Evolutionary conservation across 2,329 filamentous ascomycete genomes (phyloP), one percentile per base, ranked within the genome.

Genomic region (Colletotrichum sp.): DNA sequence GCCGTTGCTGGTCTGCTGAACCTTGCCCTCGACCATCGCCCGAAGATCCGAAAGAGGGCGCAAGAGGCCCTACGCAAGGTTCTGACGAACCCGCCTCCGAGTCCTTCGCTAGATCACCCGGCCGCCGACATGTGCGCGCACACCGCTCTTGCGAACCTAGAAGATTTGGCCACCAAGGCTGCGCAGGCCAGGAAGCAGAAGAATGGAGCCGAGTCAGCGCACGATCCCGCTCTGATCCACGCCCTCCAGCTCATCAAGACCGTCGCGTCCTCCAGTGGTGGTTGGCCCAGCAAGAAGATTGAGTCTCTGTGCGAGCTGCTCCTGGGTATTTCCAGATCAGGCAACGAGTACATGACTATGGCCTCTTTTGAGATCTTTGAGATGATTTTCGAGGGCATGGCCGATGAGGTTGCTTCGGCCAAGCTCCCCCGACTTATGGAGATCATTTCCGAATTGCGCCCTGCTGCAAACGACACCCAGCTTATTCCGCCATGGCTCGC

Each of bases 331-430:
- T 96, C 96, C 34, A 94, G 94, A 82, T 96, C 95, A 10, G 97
- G 93, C 84, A 98, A 98, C 83, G 96, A 99, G 83, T 98, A 96
- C 84, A 93, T 99, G 88, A 98, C 96, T 36, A 98, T 99, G 94
- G 94, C 95, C 13, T 95, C 96, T 0, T 98, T 99, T 80, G 96
- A 98, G 79, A 96, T 99, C 6, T 99, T 99, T 81, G 97, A 99
- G 84, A 94, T 98, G 84, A 98, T 99, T 60, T 99, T 99, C 79
- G 94, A 94, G 80, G 94, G 96, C 9, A 96, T 99, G 94, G 92
- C 89, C n/a, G 94, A 96, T 79, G 95, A 98, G 79, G 90, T 96
- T 65, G 95, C 96, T 0, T 98, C 96, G 4, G 92, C 95, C 1
- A 99, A 99, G 86, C 90, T 99, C 15, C 96, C 96, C 4, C 92